These are phyloP conservation scores for Zymoseptoria pseudotritici DNA, from an alignment of 2,329 filamentous ascomycete species.

Conservation along the genomic window DNA sequence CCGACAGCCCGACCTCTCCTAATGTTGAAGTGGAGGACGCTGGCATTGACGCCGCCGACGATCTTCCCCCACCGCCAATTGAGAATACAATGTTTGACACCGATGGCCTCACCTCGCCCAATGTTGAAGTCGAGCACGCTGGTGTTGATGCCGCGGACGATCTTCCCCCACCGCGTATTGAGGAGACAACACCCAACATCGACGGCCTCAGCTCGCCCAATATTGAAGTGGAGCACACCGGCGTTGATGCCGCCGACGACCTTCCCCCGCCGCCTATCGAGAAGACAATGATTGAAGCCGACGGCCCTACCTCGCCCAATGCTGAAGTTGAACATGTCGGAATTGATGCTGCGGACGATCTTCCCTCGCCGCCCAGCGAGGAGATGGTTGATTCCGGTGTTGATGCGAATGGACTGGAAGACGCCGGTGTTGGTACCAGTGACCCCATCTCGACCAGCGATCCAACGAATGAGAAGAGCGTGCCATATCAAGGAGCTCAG, in stretches of 20 bases:
- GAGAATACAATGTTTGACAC: not conserved
- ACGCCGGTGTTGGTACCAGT: not conserved
- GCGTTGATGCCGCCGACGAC: not conserved
- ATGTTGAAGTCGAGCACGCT: not conserved
- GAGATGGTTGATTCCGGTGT: not conserved
- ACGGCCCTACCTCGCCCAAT: not conserved
- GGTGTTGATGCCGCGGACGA: not conserved
- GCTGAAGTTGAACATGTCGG: not conserved
- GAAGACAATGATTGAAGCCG: not conserved
- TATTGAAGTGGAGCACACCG: not conserved
- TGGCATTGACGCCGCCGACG: not conserved
- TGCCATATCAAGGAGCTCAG: not conserved
- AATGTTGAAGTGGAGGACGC: not conserved
- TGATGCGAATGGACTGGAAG: not conserved
- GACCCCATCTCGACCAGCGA: not conserved
- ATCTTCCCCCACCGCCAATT: not conserved
- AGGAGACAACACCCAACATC: not conserved
- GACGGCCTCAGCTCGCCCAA: not conserved
- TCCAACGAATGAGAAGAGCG: not conserved
- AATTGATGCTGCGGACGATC: not conserved
- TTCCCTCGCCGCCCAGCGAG: not conserved
- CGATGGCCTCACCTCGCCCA: not conserved
- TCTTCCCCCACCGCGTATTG: not conserved
- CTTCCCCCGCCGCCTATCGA: not conserved
- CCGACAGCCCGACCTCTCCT: not conserved